Evolutionary conservation across 2,329 filamentous ascomycete species (phyloP).

Genomic region (Aureobasidium melanogenum): DNA sequence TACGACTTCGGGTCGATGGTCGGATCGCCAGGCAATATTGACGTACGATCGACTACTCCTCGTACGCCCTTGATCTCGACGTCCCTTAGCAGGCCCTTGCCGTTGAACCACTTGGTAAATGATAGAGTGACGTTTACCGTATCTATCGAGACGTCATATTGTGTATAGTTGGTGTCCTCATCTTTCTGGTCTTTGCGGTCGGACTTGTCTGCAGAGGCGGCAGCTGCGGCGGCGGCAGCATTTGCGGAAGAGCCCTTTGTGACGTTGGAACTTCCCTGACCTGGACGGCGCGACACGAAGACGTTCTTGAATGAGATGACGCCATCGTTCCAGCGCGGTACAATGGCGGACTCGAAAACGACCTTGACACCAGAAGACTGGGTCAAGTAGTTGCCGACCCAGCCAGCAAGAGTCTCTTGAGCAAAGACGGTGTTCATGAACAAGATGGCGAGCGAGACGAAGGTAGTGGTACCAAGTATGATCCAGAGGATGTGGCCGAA

Average conservation of each 20-base stretch:
- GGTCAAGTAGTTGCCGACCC: slow-evolving; percentile 92
- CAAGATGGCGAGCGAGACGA: slow-evolving; percentile 85
- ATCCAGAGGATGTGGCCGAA: slow-evolving; percentile 92
- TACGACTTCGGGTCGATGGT: slow-evolving; percentile 75
- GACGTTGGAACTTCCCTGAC: slow-evolving; percentile 71
- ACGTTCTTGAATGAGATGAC: slow-evolving; percentile 97
- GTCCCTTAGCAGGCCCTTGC: slow-evolving; percentile 81
- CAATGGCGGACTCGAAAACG: slow-evolving; percentile 94
- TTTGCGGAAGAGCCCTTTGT: slow-evolving; percentile 83
- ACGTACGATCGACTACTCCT: slow-evolving; percentile 84
- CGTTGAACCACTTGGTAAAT: slow-evolving; percentile 98
- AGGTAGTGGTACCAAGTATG: slow-evolving; percentile 92
- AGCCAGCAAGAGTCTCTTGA: slow-evolving; percentile 88
- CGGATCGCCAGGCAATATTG: slow-evolving; percentile 55
- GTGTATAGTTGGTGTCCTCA: slow-evolving; percentile 94
- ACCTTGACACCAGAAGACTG: slow-evolving; percentile 88
- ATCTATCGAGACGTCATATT: slow-evolving; percentile 91
- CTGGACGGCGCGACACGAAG: slow-evolving; percentile 84
- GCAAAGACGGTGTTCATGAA: slow-evolving; percentile 94
- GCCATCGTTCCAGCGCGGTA: slow-evolving; percentile 88
- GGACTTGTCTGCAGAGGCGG: slow-evolving; percentile 45
- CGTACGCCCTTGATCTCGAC: slow-evolving; percentile 91
- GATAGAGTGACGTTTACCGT: slow-evolving; percentile 94
- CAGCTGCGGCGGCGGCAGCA: slow-evolving; percentile 75
- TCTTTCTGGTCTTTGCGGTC: slow-evolving; percentile 45